Conservation (phyloP, 2,329 filamentous ascomycete species). For the Golovinomyces cichoracearum region DNA sequence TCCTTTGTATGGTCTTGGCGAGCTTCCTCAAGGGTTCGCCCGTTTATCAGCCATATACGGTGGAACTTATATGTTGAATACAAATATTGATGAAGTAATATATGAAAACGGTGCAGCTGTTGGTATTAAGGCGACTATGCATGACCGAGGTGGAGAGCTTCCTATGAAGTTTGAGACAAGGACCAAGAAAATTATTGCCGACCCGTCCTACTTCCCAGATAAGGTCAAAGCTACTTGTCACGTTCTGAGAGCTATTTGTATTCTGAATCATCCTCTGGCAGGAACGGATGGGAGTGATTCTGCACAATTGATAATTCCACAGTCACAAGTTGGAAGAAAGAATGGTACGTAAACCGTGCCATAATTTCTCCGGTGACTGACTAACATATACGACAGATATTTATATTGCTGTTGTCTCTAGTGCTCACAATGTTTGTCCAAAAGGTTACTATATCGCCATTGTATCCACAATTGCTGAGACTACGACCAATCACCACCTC, state of each 20-base stretch:
- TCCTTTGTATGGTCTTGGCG: constrained; percentile 86
- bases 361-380: background rate
- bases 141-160: constrained; percentile 46
- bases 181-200: constrained; percentile 82
- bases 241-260: constrained; percentile 87
- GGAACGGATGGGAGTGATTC: constrained; percentile 78
- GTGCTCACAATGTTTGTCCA: constrained; percentile 91
- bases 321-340: constrained; percentile 90
- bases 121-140: constrained; percentile 93
- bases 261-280: constrained; percentile 79
- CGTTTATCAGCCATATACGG: constrained; percentile 95
- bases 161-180: constrained; percentile 88
- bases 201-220: constrained; percentile 84
- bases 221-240: constrained; percentile 76
- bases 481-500: constrained; percentile 72
- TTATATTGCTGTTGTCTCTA: constrained; percentile 87
- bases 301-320: constrained; percentile 84
- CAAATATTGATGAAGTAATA: constrained; percentile 65
- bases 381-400: constrained; percentile 36
- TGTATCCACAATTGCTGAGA: constrained; percentile 90
- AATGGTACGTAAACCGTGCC: constrained; percentile 32
- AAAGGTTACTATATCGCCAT: constrained; percentile 99
- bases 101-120: constrained; percentile 69
- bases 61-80: constrained; percentile 98
- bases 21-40: constrained; percentile 92